Evolutionary conservation across 805 yeast species (phyloP), one percentile per base, ranked within the genome.

Genomic region (Zygoascus flipseniorum): DNA sequence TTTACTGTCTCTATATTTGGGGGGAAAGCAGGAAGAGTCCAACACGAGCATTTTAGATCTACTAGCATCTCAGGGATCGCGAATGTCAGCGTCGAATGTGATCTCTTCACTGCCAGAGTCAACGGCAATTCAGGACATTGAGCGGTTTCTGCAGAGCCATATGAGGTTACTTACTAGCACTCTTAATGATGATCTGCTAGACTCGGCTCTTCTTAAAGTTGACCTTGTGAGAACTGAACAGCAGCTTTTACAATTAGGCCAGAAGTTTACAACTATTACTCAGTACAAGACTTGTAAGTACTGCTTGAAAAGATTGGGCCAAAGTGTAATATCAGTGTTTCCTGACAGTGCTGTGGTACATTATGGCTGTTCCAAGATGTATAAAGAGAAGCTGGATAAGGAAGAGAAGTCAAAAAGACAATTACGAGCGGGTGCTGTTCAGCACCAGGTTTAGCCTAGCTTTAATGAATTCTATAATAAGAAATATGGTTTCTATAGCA

Each of bases 281-380:
- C 75, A 77, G 13, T 71, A 74, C 18, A 67, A 75, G 37, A 65
- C 65, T n/a, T 88, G 96, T 63, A 61, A 67, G 2, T 73, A 80
- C 16, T 88, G 96, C 66, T 68, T 72, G 20, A 82, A 81, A 59
- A 65, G 71, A 11, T 68, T 85, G 35, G 83, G 83, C 2, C 73
- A 73, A 56, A 74, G 79, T 47, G 79, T 84, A 1, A 67, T 82
- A 32, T 72, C 80, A 46, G 76, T 76, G 23, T 71, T 72, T 37
- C 77, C 78, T 0, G 70, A 74, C 43, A 68, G 61, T 14, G 63
- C 66, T 2, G 72, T 79, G 5, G 76, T 80, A 3, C 88, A 83
- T 62, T 83, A 79, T 60, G 82, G 82, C 1, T 82, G 88, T 55
- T 58, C 69, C 37, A 61, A 58, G n/a, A 52, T 51, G 16, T 62